These are phyloP conservation scores for Arthrinium phaeospermum DNA, from an alignment of 2,329 filamentous ascomycete species.

Conservation along the genomic window DNA sequence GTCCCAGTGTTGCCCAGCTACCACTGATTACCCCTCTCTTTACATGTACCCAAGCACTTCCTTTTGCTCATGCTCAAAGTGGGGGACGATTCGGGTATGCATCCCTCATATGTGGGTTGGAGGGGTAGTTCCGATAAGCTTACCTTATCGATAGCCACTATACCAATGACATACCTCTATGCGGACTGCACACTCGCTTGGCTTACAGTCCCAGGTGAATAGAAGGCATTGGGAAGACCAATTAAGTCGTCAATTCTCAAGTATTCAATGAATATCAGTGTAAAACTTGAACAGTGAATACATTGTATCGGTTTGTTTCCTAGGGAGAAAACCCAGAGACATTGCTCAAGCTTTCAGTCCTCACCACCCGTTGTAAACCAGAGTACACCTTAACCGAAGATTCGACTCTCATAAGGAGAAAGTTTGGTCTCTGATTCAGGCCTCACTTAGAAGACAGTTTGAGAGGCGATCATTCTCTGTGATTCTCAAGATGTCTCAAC, in stretches of 20 bases:
- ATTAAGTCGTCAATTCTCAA: background rate
- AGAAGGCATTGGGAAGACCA: background rate
- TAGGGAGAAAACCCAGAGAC: background rate
- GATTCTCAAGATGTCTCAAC: background rate
- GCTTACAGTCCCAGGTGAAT: background rate
- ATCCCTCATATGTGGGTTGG: background rate
- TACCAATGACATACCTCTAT: slow-evolving; percentile 1
- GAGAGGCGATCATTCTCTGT: background rate
- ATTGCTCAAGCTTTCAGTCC: background rate
- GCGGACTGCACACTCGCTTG: background rate
- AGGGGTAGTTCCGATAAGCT: background rate
- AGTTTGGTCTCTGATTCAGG: background rate
- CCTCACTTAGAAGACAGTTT: background rate
- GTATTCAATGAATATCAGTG: too few species aligned
- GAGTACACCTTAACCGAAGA: background rate
- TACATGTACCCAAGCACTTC: background rate
- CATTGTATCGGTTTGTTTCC: background rate
- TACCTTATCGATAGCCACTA: slow-evolving; percentile 18
- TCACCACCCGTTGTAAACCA: background rate
- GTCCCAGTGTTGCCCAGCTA: slow-evolving; percentile 7
- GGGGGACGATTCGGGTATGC: background rate
- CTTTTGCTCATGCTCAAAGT: background rate
- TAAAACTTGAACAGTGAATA: background rate
- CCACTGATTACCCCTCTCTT: slow-evolving; percentile 14
- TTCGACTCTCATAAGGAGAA: background rate